phyloP scores from a whole-genome alignment of 2,329 filamentous ascomycete species.

The Fusarium brachygibbosum region DNA sequence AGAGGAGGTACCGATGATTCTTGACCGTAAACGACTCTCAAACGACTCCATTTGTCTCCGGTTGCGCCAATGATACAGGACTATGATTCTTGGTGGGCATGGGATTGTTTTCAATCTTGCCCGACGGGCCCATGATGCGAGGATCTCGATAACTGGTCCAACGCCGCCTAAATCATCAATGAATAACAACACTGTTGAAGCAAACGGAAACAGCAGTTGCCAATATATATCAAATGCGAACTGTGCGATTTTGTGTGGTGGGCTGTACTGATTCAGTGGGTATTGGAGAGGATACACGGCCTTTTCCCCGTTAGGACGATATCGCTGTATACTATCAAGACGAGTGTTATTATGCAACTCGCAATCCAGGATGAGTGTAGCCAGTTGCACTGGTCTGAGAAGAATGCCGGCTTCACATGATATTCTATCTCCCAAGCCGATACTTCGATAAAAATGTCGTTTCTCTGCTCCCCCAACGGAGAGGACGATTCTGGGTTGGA shows the following conservation, averaged over 20 bases:
- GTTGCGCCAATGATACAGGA: slow-evolving; percentile 2
- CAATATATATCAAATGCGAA: slow-evolving; percentile 8
- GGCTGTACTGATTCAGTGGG: no score
- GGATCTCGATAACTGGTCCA: background rate
- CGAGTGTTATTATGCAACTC: slow-evolving; percentile 1
- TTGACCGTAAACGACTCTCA: no score
- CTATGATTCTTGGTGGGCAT: background rate
- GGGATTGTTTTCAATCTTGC: slow-evolving; percentile 3
- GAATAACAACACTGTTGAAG: slow-evolving; percentile 1
- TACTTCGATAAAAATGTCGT: slow-evolving; percentile 1
- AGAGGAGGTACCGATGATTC: no score
- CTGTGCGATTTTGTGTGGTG: background rate
- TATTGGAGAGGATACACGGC: no score
- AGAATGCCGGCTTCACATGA: no score
- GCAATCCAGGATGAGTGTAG: slow-evolving; percentile 2
- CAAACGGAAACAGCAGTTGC: slow-evolving; percentile 8
- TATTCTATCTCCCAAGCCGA: no score
- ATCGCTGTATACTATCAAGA: no score
- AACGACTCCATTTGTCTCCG: background rate
- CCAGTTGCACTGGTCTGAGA: background rate
- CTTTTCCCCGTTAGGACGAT: no score
- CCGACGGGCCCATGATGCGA: background rate
- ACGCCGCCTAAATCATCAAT: slow-evolving; percentile 2
- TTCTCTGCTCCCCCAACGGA: background rate
- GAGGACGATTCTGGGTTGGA: slow-evolving; percentile 1